Base-by-base conservation (phyloP, 768 basidiomycete species). In the Cystofilobasidium macerans region DNA sequence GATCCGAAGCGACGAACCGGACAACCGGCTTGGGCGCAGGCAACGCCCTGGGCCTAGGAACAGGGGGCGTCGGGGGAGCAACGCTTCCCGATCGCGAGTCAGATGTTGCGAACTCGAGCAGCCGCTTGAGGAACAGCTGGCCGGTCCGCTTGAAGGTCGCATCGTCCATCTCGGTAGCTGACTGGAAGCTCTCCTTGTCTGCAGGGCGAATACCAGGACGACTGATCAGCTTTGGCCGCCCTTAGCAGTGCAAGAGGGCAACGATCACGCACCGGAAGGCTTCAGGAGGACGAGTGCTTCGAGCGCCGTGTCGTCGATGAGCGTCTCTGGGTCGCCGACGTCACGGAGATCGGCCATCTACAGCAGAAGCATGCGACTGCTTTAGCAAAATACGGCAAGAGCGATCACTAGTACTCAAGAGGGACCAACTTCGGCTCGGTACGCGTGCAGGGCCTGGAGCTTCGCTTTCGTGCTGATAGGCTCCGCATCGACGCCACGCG, bases 241-340 rank as follows among this genome's bases (percentile, higher is more conserved):
- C 11, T 13, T 9, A 36, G 35, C 13, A 35, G 32, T 9, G 57
- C 30, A 11, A 33, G 36, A 36, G n/a, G 36, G 58, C 24, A 38
- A n/a, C 8, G 38, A 40, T 36, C 26, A 69, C 73, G 70, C 67
- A 73, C 73, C 72, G 1, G 65, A 62, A 3, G 75, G 73, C 67
- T 70, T 70, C 3, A 69, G 73, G 6, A 71, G 67, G 8, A 72
- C 74, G 16, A 76, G 70, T 64, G 72, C 69, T 51, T 76, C 69
- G 22, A 74, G 58, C 45, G 65, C 62, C 40, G 70, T 67, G 22
- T 74, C 72, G 30, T 70, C 67, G 28, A 74, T n/a, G 20, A 69
- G 38, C 1, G 24, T 30, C 9, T 38, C 43, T 14, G 59, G 30
- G 20, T 66, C 40, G 38, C 42, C 65, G 26, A 36, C 30, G 36